Evolutionary conservation across 2,329 filamentous ascomycete species (phyloP).

Genomic region (Thermoascus crustaceus): DNA sequence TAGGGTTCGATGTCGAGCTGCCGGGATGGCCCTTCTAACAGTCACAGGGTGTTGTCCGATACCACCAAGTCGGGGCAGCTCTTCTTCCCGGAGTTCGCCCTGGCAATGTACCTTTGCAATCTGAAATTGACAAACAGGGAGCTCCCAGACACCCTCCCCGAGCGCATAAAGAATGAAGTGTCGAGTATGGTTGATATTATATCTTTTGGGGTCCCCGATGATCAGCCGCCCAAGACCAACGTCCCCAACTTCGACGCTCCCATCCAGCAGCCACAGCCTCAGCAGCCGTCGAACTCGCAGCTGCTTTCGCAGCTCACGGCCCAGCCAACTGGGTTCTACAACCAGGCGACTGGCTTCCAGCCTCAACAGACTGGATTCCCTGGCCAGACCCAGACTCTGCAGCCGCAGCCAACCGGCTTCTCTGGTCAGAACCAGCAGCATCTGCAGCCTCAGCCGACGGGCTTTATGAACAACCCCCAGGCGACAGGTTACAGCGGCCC

Average conservation of each 20-base stretch:
- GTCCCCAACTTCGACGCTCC: slow-evolving; percentile 61
- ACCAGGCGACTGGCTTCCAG: slow-evolving; percentile 62
- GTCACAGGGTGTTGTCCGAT: slow-evolving; percentile 72
- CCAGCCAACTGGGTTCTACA: slow-evolving; percentile 42
- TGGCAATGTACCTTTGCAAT: slow-evolving; percentile 98
- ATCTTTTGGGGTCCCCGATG: slow-evolving; percentile 82
- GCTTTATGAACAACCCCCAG: slow-evolving; percentile 63
- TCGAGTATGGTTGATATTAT: slow-evolving; percentile 99
- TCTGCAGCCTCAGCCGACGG: slow-evolving; percentile 61
- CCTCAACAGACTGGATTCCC: slow-evolving; percentile 43
- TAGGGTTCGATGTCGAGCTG: slow-evolving; percentile 6
- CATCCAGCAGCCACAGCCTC: slow-evolving; percentile 57
- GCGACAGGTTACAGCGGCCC: slow-evolving; percentile 74
- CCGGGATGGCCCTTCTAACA: slow-evolving; percentile 4
- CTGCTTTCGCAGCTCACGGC: slow-evolving; percentile 50
- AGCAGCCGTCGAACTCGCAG: slow-evolving; percentile 62
- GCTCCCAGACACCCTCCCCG: slow-evolving; percentile 66
- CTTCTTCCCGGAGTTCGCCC: slow-evolving; percentile 92
- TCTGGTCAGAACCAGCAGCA: slow-evolving; percentile 44
- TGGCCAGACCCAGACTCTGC: slow-evolving; percentile 30
- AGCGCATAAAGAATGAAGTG: slow-evolving; percentile 88
- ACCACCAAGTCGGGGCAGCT: slow-evolving; percentile 94
- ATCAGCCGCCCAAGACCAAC: slow-evolving; percentile 55
- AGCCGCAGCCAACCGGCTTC: slow-evolving; percentile 35
- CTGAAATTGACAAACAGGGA: slow-evolving; percentile 80